These are phyloP conservation scores for Hypoxylon sp. DNA, from an alignment of 2,329 filamentous ascomycete genomes.

Conservation along the genomic window DNA sequence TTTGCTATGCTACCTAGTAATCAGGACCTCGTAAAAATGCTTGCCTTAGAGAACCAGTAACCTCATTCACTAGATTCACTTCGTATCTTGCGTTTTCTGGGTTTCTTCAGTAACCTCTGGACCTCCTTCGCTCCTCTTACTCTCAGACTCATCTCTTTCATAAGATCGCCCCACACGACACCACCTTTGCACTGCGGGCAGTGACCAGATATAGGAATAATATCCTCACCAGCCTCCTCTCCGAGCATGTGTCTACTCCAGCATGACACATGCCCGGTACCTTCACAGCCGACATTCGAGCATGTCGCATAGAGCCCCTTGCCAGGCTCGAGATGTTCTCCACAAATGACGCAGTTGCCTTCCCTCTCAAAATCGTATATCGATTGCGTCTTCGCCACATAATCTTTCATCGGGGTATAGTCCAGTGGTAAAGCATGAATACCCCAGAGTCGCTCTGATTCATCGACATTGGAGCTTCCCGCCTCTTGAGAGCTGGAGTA, in stretches of 20 bases:
- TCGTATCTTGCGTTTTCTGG: slow-evolving; percentile 52
- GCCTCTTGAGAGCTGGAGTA: not conserved
- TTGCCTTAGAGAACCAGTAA: not conserved
- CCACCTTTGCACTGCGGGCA: slow-evolving; percentile 79
- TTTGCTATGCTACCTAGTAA: slow-evolving; percentile 27
- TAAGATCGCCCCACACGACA: slow-evolving; percentile 81
- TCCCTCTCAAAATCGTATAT: slow-evolving; percentile 71
- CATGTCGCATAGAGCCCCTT: slow-evolving; percentile 72
- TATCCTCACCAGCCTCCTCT: slow-evolving; percentile 52
- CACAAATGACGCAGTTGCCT: slow-evolving; percentile 69
- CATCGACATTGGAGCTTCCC: slow-evolving; percentile 8
- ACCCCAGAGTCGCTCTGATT: slow-evolving; percentile 57
- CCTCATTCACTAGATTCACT: slow-evolving; percentile 31
- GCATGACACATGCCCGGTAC: slow-evolving; percentile 72
- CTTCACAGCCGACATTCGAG: slow-evolving; percentile 67
- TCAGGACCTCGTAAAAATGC: not conserved
- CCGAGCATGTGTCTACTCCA: slow-evolving; percentile 69
- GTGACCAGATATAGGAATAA: slow-evolving; percentile 77
- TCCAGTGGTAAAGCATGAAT: slow-evolving; percentile 70
- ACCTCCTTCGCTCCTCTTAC: slow-evolving; percentile 79
- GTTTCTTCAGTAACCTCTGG: slow-evolving; percentile 75
- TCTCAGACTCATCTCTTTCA: slow-evolving; percentile 85
- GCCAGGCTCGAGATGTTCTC: slow-evolving; percentile 60
- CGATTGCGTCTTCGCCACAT: slow-evolving; percentile 69
- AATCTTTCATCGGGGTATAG: slow-evolving; percentile 67